Base-by-base conservation (phyloP, 805 yeast genomes). In the Candida sakaeoensis region DNA sequence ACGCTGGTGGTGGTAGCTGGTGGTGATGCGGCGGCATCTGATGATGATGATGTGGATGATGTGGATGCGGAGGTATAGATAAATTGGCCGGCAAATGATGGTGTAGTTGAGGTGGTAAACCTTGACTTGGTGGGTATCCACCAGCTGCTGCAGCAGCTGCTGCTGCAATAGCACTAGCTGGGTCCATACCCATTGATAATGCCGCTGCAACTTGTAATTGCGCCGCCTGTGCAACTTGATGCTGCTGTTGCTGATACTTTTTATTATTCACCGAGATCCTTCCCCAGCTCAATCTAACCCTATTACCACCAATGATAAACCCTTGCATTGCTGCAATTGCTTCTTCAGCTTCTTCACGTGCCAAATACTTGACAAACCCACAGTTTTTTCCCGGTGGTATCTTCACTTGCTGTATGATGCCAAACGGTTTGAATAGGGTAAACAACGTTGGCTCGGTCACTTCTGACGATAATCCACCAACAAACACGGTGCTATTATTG, bases 261-360 rank as follows among this genome's bases (percentile, higher is more conserved):
- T 58, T 61, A 45, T 61, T 61, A 43, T 54, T 57, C 33, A 48
- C 41, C 1, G 66, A 63, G 8, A 59, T 71, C 49, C 88, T 74
- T 22, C 96, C 96, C 96, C 96, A 89, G 38, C 91, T 82, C 42
- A 89, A 72, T 51, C 95, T 72, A 36, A 89, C 80, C 45, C 91
- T 74, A 42, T 86, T 82, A 42, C 86, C 89, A 37, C 90, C 91
- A 50, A 89, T 82, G 26, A 88, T 87, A 56, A 80, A 86, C 8
- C 95, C 95, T 62, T 89, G 95, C 95, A 89, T 84, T 47, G 82
- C 84, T 25, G 77, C 70, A 46, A 89, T 85, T 8, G 96, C 95
- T 40, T 73, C 73, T 61, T 90, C 96, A 1, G 96, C 96, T 49
- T 86, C 80, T 32, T 79, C 78, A 42, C 95, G 70, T 39, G 82